Percentiles rank a stretch among this genome's conserved stretches.
phyloP scores from a whole-genome alignment of 768 basidiomycete species.

The Pulveroboletus sp. region DNA sequence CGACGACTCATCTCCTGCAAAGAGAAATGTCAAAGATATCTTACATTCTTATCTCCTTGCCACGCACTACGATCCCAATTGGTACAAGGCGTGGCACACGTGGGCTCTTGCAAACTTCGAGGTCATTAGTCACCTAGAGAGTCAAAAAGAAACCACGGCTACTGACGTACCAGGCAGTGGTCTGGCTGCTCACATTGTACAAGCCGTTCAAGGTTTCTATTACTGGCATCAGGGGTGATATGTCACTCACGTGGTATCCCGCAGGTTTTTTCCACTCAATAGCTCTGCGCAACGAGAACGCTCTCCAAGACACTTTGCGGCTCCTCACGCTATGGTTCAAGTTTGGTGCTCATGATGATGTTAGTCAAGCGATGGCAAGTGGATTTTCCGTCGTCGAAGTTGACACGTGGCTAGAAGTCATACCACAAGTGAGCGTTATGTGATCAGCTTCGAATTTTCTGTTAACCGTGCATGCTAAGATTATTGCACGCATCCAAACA shows the following conservation, averaged over 20 bases:
- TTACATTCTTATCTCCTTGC: slow-evolving; percentile 80
- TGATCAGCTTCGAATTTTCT: background rate
- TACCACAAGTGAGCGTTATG: slow-evolving; percentile 72
- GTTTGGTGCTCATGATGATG: slow-evolving; percentile 84
- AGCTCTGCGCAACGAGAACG: slow-evolving; percentile 80
- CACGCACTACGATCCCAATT: slow-evolving; percentile 87
- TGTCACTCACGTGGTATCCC: slow-evolving; percentile 6
- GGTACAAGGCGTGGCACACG: slow-evolving; percentile 99
- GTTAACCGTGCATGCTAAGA: slow-evolving; percentile 42
- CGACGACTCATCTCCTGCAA: slow-evolving; percentile 11
- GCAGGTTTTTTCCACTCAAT: slow-evolving; percentile 95
- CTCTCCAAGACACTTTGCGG: slow-evolving; percentile 90
- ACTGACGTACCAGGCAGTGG: slow-evolving; percentile 56
- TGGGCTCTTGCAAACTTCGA: slow-evolving; percentile 98
- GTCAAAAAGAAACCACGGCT: slow-evolving; percentile 49
- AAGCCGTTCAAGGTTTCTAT: slow-evolving; percentile 78
- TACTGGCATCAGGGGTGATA: background rate
- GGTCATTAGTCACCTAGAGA: slow-evolving; percentile 79
- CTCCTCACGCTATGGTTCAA: slow-evolving; percentile 98
- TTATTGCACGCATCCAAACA: slow-evolving; percentile 97
- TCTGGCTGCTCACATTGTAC: slow-evolving; percentile 80
- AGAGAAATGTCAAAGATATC: slow-evolving; percentile 80
- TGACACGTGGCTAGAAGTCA: slow-evolving; percentile 98
- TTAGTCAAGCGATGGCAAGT: slow-evolving; percentile 81
- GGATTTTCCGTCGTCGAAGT: slow-evolving; percentile 89